Evolutionary conservation across 768 basidiomycete species (phyloP), one percentile per base, ranked within the genome.

Genomic region (Scleroderma bovista): DNA sequence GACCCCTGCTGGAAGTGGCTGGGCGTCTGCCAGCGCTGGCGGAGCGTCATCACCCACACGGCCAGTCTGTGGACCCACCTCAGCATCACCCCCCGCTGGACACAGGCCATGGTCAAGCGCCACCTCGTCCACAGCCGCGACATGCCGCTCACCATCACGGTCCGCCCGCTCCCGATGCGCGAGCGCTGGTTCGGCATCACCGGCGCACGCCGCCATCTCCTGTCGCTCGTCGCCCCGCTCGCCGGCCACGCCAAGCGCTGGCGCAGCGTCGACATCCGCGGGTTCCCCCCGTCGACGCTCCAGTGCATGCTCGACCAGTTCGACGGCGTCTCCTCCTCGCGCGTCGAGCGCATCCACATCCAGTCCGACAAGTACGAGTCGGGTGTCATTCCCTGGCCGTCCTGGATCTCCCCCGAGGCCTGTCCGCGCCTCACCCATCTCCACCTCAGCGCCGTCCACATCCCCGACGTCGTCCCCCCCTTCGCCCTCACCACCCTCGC

Each of bases 401-500:
- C 32, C 19, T 45, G 44, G 44, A 33, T 45, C 44, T 8, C 31
- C 10, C 29, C 44, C 1, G 44, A 45, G 17, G 17, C 19, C 33
- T 45, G 44, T 7, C 44, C 44, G n/a, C n/a, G 32, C 7, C 44
- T 45, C 1, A 45, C n/a, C 10, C 31, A 45, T 22, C 44, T 45
- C 19, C 32, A 45, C 33, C 44, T 45, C 31, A 26, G 44, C 29
- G 44, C 44, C 32, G 39, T 44, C 23, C 50, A 39, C 41, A 51
- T 24, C 20, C 46, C 48, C 39, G 50, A 50, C 52, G 50, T 56
- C 53, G 54, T 52, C 47, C 53, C 52, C 55, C 46, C 57, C 48
- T 50, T 54, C 55, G 51, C 50, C 53, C 19, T 45, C 17, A 20
- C 44, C 17, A 33, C 44, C n/a, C 44, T 45, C 17, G 32, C 44